Evolutionary conservation across 805 yeast species (phyloP).

Genomic region (Ogataea pignaliae): DNA sequence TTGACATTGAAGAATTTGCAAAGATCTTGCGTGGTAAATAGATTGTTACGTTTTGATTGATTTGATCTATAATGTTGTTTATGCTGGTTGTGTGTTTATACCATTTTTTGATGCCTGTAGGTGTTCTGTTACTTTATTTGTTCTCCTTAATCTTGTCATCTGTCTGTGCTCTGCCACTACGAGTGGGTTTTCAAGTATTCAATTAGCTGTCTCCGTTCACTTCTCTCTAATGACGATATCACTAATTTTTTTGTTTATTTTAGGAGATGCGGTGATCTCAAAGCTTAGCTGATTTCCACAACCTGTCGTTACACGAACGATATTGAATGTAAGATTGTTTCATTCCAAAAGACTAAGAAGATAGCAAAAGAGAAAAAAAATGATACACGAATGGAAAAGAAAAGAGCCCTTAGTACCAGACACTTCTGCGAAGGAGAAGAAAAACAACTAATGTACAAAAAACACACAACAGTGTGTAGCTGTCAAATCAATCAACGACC

Average conservation of each 20-base stretch:
- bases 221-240: background rate
- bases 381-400: background rate
- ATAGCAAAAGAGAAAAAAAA: background rate
- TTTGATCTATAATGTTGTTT: background rate
- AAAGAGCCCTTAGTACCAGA: too few relatives aligned
- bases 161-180: too few relatives aligned
- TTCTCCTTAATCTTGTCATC: background rate
- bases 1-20: conserved; percentile 94
- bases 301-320: too few relatives aligned
- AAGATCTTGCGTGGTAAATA: conserved; percentile 78
- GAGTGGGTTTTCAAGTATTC: background rate
- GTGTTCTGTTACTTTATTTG: background rate
- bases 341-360: background rate
- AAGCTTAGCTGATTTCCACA: background rate
- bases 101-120: background rate
- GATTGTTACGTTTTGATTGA: conserved; percentile 35
- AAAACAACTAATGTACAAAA: background rate
- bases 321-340: too few relatives aligned
- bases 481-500: background rate
- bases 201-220: background rate
- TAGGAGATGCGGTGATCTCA: too few relatives aligned
- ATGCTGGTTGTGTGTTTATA: background rate
- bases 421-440: too few relatives aligned
- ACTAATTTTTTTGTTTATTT: background rate
- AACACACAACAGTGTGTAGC: conserved; percentile 2